Evolutionary conservation across 1,139 yeast species (phyloP).

Genomic region (Wickerhamomyces sp.): DNA sequence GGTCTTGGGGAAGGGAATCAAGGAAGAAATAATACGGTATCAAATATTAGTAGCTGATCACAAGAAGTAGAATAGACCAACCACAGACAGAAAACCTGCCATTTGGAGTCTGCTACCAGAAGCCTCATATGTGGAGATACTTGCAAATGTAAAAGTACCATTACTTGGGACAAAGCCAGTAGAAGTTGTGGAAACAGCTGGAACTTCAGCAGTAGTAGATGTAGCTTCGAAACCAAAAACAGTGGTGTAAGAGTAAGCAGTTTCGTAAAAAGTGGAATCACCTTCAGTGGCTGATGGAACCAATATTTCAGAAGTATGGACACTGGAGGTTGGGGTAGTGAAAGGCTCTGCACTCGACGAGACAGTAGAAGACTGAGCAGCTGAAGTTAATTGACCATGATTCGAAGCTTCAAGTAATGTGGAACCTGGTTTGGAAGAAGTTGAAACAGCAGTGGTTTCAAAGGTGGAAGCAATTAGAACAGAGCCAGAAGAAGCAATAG

Average conservation of each 20-base stretch:
- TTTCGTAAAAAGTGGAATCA: neutral
- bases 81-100: neutral
- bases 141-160: neutral
- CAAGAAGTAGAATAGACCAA: neutral
- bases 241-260: neutral
- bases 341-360: neutral
- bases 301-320: neutral
- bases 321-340: neutral
- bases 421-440: neutral
- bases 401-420: neutral
- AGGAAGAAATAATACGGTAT: too few species aligned
- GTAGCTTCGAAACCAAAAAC: neutral
- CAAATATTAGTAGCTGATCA: too few species aligned
- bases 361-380: neutral
- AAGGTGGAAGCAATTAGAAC: slow-evolving; percentile 12
- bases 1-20: too few species aligned
- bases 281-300: neutral
- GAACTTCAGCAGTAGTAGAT: neutral
- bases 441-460: slow-evolving; percentile 2
- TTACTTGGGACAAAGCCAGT: neutral
- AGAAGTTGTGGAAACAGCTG: neutral
- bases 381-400: neutral
- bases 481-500: slow-evolving; percentile 9
- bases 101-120: neutral
- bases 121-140: neutral